Evolutionary conservation across 2,329 filamentous ascomycete genomes (phyloP), one percentile per base, ranked within the genome.

Genomic region (Remersonia thermophila): DNA sequence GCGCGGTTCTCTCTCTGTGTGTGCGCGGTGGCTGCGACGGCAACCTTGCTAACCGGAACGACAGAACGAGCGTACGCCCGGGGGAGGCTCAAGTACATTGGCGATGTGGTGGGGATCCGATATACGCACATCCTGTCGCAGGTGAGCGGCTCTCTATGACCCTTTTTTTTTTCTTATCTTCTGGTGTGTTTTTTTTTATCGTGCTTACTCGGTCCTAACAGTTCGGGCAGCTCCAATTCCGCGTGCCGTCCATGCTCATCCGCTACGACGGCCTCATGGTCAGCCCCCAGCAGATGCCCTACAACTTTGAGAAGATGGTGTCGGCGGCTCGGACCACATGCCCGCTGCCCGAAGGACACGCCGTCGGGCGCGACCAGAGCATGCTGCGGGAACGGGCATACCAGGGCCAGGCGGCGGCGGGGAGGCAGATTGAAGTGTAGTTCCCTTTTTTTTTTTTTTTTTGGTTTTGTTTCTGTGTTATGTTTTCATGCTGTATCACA

Each of bases 171-270:
- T 9, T 15, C 26, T 38, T 7, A 47, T 25, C 13, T 14, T 16
- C 31, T n/a, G 37, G 8, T 17, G 20, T 4, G 17, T 13, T n/a
- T 26, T 32, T 29, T 6, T 9, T 14, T 26, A 39, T 6, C 11
- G 12, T n/a, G n/a, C n/a, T n/a, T n/a, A n/a, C n/a, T n/a, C n/a
- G n/a, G n/a, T n/a, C n/a, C n/a, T n/a, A n/a, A n/a, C n/a, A n/a
- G 6, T 3, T 10, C 6, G 3, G 13, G 12, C 33, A 75, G 71
- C 60, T 75, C 35, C 63, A 71, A 49, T 54, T 77, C 35, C 69
- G 73, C 16, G 61, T 76, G 13, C 73, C 74, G 2, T 76, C 71
- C 1, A 77, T 77, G 73, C 61, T 76, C 42, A 75, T 78, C 51
- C 64, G 61, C 18, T 58, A 65, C 26, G 71, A 75, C 47, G 61